Evolutionary conservation across 495 filamentous ascomycete genomes (phyloP), one percentile per base, ranked within the genome.

Genomic region (Penicillium turbatum): DNA sequence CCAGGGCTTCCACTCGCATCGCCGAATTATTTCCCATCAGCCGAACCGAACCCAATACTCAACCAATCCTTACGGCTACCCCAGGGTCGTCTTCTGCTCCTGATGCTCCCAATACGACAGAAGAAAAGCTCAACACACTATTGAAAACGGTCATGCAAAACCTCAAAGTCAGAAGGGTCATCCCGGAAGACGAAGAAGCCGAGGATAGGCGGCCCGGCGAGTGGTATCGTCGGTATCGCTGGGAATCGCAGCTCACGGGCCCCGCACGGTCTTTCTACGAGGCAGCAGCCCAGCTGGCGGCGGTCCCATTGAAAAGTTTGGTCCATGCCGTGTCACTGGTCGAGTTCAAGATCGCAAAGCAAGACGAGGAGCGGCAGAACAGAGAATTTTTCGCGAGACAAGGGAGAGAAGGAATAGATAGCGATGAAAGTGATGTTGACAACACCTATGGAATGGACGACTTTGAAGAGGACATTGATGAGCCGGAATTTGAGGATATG

Each of bases 211-310:
- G 78, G 32, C 78, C 81, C 6, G 84, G 84, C 39, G 74, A 75
- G 16, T 67, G 71, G 32, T 88, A 86, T 55, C 73, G 70, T 55
- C 72, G 78, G 9, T 88, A 83, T 69, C 72, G 80, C 37, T 74
- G 59, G 19, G 72, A 74, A 55, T 75, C 80, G 10, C 80, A 87
- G 30, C 67, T 90, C 36, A 71, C 79, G 5, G 72, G 78, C 11
- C 56, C 65, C 0, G 84, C 82, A 6, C 77, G 66, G 40, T 54
- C 54, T 0, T 83, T 90, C 45, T 83, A 82, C 55, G 67, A 78
- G 47, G 64, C 75, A 31, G 81, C 77, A 12, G 84, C 84, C 49
- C 69, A 73, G 49, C 54, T 73, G 13, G 66, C 70, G 12, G 79
- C 77, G 8, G 51, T 83, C 13, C 72, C 69, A 10, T 42, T 82